Evolutionary conservation across 495 filamentous ascomycete species (phyloP).

Genomic region (Penicillium manginii): DNA sequence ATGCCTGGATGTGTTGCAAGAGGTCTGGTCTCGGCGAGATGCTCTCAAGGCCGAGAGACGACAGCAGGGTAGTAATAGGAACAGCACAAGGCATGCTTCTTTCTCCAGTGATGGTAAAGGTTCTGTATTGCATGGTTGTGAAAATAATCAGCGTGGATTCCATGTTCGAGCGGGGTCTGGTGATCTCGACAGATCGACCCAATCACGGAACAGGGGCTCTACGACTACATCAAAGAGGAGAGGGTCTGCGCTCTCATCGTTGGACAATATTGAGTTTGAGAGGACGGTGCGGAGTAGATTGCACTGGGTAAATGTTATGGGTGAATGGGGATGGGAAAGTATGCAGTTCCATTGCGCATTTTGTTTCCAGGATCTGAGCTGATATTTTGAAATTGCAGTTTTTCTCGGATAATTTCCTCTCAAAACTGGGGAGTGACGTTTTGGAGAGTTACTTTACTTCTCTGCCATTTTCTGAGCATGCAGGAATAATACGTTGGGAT

Average conservation of each 20-base stretch:
- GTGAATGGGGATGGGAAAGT: conserved; percentile 82
- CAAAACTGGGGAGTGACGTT: not conserved
- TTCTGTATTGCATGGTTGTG: conserved; percentile 12
- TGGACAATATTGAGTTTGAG: conserved; percentile 62
- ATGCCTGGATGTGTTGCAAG: conserved; percentile 73
- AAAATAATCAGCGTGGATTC: not conserved
- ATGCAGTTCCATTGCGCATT: conserved; percentile 23
- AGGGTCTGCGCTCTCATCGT: conserved; percentile 35
- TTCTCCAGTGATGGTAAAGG: conserved; percentile 13
- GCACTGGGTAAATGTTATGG: conserved; percentile 83
- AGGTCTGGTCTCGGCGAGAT: conserved; percentile 70
- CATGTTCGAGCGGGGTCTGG: not conserved
- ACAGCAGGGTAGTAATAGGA: conserved; percentile 18
- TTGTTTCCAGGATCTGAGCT: not conserved
- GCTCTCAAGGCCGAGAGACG: conserved; percentile 41
- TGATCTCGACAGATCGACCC: not conserved
- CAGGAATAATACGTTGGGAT: too few species aligned
- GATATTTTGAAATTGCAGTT: not conserved
- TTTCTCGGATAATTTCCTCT: conserved; percentile 10
- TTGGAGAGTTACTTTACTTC: not conserved
- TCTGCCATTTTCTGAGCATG: not conserved
- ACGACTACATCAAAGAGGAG: conserved; percentile 20
- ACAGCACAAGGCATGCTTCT: conserved; percentile 17
- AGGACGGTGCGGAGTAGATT: conserved; percentile 68
- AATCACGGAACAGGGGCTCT: not conserved